phyloP scores from a whole-genome alignment of 345 rosid species.

The Euclidium syriacum region DNA sequence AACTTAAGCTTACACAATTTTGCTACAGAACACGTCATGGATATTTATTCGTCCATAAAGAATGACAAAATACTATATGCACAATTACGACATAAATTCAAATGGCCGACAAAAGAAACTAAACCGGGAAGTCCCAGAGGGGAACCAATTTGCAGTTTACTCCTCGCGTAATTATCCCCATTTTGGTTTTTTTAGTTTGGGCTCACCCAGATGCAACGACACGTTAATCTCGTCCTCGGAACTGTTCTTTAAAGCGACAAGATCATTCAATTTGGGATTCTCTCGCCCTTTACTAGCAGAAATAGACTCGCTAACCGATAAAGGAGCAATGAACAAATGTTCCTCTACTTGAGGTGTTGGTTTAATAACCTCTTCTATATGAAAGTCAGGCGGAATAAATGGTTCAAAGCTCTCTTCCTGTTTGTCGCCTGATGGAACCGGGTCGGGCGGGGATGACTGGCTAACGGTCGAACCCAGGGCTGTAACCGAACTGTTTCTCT shows the following conservation, averaged over 20 bases:
- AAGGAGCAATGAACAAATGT: conserved; percentile 59
- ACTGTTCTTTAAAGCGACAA: conserved; percentile 46
- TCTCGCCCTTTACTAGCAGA: conserved; percentile 16
- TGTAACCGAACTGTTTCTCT: conserved; percentile 60
- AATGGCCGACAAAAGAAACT: conserved; percentile 6
- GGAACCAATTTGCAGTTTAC: not conserved
- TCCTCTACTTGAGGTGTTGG: conserved; percentile 44
- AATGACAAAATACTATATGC: conserved; percentile 19
- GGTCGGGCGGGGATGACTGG: conserved; percentile 63
- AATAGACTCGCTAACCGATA: conserved; percentile 38
- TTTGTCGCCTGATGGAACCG: conserved; percentile 39
- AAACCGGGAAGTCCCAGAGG: conserved; percentile 4
- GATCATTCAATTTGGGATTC: conserved; percentile 36
- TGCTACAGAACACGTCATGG: not conserved
- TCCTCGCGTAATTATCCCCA: not conserved
- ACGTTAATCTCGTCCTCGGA: conserved; percentile 53
- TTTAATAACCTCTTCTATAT: conserved; percentile 38
- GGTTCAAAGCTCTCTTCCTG: conserved; percentile 53
- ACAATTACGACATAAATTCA: conserved; percentile 7
- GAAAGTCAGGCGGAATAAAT: conserved; percentile 40
- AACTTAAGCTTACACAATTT: conserved; percentile 4
- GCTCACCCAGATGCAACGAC: conserved; percentile 67
- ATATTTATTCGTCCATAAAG: conserved; percentile 2
- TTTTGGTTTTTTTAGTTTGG: conserved; percentile 37
- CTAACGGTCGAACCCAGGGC: conserved; percentile 60